phyloP scores from a whole-genome alignment of 2,329 filamentous ascomycete species.

The Sporothrix brasiliensis region DNA sequence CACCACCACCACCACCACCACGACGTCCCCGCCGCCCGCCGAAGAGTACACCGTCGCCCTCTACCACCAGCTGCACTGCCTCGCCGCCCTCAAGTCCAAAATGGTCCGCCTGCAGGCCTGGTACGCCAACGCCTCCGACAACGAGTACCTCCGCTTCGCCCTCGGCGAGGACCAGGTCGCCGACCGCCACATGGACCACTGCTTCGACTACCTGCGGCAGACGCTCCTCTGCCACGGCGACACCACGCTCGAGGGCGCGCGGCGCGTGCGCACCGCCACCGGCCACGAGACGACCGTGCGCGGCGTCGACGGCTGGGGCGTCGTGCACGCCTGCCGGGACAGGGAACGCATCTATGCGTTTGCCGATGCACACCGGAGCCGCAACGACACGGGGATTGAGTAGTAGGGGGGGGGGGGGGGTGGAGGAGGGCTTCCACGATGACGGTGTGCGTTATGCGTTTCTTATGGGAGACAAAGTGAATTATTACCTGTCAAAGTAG shows the following conservation, averaged over 20 bases:
- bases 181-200: constrained; percentile 37
- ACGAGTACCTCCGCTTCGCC: constrained; percentile 36
- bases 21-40: background rate
- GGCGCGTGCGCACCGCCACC: constrained; percentile 23
- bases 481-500: too few species aligned
- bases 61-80: constrained; percentile 36
- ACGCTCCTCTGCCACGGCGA: constrained; percentile 36
- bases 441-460: too few species aligned
- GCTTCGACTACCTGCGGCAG: constrained; percentile 37
- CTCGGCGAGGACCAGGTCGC: constrained; percentile 33
- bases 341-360: constrained; percentile 33
- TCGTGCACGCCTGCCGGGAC: constrained; percentile 35
- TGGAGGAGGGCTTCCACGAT: too few species aligned
- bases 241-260: constrained; percentile 36
- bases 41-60: constrained; percentile 37
- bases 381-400: constrained; percentile 34
- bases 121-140: constrained; percentile 35
- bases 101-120: constrained; percentile 34
- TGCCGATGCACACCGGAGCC: constrained; percentile 32
- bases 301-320: constrained; percentile 37
- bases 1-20: background rate
- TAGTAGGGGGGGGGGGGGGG: too few species aligned
- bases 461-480: too few species aligned
- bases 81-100: constrained; percentile 37
- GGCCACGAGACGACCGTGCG: constrained; percentile 22